Conservation (phyloP, 495 filamentous ascomycete genomes). For the Penicillium robsamsonii region DNA sequence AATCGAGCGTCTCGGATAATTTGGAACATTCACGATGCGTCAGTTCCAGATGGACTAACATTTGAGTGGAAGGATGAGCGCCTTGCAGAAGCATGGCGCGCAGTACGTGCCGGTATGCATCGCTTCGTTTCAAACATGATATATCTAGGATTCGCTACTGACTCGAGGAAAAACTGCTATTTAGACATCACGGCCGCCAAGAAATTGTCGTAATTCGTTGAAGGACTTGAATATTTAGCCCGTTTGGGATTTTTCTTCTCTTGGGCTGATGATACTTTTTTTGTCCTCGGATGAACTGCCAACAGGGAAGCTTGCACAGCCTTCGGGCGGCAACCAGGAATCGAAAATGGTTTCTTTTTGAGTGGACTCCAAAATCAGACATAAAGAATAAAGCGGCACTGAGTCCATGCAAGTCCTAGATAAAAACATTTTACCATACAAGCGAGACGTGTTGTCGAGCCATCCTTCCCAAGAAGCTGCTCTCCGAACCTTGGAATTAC, state of each 20-base stretch:
- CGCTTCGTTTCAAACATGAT: neutral
- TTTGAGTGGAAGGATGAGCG: slow-evolving; percentile 1
- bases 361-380: too few species aligned
- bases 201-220: neutral
- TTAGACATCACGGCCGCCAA: neutral
- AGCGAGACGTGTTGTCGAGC: neutral
- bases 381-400: too few species aligned
- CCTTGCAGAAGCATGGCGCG: neutral
- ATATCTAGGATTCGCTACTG: neutral
- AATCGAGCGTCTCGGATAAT: neutral
- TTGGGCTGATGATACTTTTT: too few species aligned
- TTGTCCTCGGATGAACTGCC: too few species aligned
- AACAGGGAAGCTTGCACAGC: too few species aligned
- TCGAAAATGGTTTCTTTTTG: too few species aligned
- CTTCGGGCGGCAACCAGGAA: too few species aligned
- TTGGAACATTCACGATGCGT: neutral
- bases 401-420: too few species aligned
- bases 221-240: too few species aligned
- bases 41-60: neutral
- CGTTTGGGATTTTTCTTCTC: neutral
- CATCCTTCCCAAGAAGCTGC: neutral
- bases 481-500: neutral
- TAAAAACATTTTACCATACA: neutral
- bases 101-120: neutral
- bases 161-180: neutral